These are phyloP conservation scores for Cystobasidium ongulense DNA, from an alignment of 768 basidiomycete species.

Conservation along the genomic window DNA sequence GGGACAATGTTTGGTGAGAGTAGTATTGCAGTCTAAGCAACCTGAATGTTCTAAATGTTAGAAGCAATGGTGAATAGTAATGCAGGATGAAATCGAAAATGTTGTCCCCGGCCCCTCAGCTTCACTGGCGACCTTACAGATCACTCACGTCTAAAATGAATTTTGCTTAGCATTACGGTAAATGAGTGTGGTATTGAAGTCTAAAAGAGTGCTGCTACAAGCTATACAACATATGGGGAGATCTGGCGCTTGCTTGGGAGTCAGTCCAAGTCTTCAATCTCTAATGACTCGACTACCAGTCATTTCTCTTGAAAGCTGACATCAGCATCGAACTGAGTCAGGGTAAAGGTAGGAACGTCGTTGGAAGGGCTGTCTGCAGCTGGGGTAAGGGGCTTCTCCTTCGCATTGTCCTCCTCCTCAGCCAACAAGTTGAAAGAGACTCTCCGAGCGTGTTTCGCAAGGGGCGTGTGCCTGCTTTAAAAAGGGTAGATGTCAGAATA, in stretches of 20 bases:
- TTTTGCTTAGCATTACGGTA: background rate
- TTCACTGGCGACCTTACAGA: too few relatives aligned
- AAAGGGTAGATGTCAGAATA: background rate
- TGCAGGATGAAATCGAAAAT: background rate
- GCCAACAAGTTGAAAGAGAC: slow-evolving; percentile 20
- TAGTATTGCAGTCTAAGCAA: background rate
- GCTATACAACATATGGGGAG: too few relatives aligned
- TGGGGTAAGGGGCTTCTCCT: background rate
- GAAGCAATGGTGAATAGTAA: background rate
- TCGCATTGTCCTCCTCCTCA: background rate
- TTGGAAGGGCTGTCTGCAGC: background rate
- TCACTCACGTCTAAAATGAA: too few relatives aligned
- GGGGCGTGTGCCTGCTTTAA: background rate
- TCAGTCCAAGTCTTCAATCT: too few relatives aligned
- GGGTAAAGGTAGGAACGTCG: background rate
- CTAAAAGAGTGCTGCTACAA: too few relatives aligned
- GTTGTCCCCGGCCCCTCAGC: background rate
- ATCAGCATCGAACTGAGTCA: background rate
- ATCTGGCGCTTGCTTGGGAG: too few relatives aligned
- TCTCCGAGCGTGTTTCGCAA: background rate
- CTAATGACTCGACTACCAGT: too few relatives aligned
- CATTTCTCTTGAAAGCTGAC: too few relatives aligned
- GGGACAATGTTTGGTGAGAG: background rate
- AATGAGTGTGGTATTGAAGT: background rate
- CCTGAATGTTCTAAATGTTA: background rate